Percentiles rank a stretch among this genome's conserved stretches.
phyloP scores from a whole-genome alignment of 2,329 filamentous ascomycete genomes.

The Karstenula rhodostoma region DNA sequence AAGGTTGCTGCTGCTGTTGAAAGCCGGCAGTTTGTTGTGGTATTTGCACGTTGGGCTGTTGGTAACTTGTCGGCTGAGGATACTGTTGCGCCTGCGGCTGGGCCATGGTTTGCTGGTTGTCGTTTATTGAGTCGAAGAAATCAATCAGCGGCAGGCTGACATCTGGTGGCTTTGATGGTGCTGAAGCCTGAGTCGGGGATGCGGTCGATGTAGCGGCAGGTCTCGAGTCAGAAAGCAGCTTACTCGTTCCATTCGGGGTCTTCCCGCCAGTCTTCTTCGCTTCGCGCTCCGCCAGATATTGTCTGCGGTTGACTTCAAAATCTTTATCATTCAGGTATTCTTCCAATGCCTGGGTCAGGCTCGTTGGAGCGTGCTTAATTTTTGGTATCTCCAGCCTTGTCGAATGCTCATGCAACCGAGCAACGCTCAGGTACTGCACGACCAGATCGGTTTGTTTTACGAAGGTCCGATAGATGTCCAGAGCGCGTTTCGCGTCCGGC shows the following conservation, averaged over 20 bases:
- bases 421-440: constrained; percentile 86
- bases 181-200: constrained; percentile 31
- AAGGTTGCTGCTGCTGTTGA: constrained; percentile 51
- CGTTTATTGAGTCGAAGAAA: constrained; percentile 42
- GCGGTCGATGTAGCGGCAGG: constrained; percentile 34
- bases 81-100: constrained; percentile 46
- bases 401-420: constrained; percentile 88
- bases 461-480: constrained; percentile 92
- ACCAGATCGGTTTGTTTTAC: constrained; percentile 91
- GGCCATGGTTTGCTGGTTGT: constrained; percentile 48
- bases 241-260: constrained; percentile 49
- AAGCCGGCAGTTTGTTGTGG: constrained; percentile 54
- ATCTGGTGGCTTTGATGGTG: constrained; percentile 29
- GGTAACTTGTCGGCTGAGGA: constrained; percentile 39
- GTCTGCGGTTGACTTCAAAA: constrained; percentile 90
- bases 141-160: constrained; percentile 44
- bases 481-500: constrained; percentile 87
- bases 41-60: constrained; percentile 39
- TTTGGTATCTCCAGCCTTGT: constrained; percentile 95
- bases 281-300: constrained; percentile 89
- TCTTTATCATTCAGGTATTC: constrained; percentile 95
- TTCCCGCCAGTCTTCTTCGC: constrained; percentile 66
- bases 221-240: constrained; percentile 45
- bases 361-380: constrained; percentile 95
- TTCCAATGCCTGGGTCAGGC: constrained; percentile 85